Evolutionary conservation across 495 filamentous ascomycete genomes (phyloP), one percentile per base, ranked within the genome.

Genomic region (Aspergillus nanangensis): DNA sequence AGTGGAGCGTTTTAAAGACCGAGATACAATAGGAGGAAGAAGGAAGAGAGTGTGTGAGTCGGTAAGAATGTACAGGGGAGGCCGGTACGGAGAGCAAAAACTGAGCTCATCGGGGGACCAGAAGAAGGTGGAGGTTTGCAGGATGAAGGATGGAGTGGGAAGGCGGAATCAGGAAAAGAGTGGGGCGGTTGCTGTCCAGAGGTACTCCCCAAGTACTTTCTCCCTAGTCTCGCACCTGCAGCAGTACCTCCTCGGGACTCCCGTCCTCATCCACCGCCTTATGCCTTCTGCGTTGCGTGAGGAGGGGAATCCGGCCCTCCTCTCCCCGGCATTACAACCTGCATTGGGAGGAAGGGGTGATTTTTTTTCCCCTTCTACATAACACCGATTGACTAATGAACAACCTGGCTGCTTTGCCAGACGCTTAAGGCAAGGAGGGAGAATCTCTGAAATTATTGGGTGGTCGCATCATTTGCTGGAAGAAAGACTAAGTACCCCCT

Each of bases 1-100:
- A n/a, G n/a, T n/a, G n/a, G 34, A 50, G 38, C 39, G 42, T 44
- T 43, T 44, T 29, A 29, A 11, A 29, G 25, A 29, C 25, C 41
- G 36, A 41, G 38, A 19, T 14, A 22, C 13, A 29, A 38, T 34
- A 20, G 37, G 27, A 44, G 51, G 45, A n/a, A 29, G 25, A 11
- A 29, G 25, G 25, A 7, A 11, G 7, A 29, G 25, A 7, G 25
- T 29, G 11, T 29, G 25, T 5, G 25, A 29, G 5, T 5, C 25
- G 25, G 11, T 29, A 29, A 29, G 5, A 29, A 29, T 29, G 25
- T 5, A 11, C 25, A 29, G 25, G 25, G 25, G 11, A 11, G 25
- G 25, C 5, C 7, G 11, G 25, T 29, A 11, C 7, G 25, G 5
- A 11, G 7, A 29, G 11, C 25, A 37, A 13, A 13, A 18, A 37